Conservation (phyloP, 306 rosid species). For the Castanopsis chinensis region DNA sequence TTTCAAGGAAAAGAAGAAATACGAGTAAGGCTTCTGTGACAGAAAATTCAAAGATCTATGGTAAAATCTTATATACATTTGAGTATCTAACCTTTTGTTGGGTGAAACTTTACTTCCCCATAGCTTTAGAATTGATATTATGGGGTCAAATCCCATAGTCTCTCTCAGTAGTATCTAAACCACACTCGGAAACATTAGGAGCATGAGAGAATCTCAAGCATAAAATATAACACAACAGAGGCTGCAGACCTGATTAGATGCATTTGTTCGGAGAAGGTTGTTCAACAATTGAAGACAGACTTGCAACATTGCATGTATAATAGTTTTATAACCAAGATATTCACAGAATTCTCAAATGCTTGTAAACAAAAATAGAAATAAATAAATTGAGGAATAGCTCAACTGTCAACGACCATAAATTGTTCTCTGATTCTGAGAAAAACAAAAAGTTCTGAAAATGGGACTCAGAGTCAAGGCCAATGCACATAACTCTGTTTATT, state of each 20-base stretch:
- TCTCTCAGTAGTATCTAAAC: constrained; percentile 81
- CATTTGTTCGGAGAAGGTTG: constrained; percentile 70
- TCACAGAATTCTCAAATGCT: constrained; percentile 6
- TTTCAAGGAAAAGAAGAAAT: constrained; percentile 41
- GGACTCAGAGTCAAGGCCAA: neutral
- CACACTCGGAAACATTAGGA: constrained; percentile 16
- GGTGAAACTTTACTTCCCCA: constrained; percentile 74
- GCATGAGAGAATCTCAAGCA: constrained; percentile 17
- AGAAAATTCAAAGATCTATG: neutral
- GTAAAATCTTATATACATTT: constrained; percentile 24
- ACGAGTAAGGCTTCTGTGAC: constrained; percentile 41
- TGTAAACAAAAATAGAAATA: neutral
- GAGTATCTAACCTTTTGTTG: constrained; percentile 90
- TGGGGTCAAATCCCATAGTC: constrained; percentile 81
- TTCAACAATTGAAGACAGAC: constrained; percentile 87
- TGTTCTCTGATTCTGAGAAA: neutral
- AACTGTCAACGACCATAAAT: neutral
- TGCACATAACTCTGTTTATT: neutral
- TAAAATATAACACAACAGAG: constrained; percentile 11
- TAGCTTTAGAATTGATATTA: constrained; percentile 70
- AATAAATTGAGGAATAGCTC: too few species aligned
- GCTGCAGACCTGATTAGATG: constrained; percentile 92
- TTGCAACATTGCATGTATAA: constrained; percentile 43
- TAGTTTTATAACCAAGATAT: constrained; percentile 27
- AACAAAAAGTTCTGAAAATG: neutral